Conservation (phyloP, 148 eudicot genomes). For the Chenopodium album region DNA sequence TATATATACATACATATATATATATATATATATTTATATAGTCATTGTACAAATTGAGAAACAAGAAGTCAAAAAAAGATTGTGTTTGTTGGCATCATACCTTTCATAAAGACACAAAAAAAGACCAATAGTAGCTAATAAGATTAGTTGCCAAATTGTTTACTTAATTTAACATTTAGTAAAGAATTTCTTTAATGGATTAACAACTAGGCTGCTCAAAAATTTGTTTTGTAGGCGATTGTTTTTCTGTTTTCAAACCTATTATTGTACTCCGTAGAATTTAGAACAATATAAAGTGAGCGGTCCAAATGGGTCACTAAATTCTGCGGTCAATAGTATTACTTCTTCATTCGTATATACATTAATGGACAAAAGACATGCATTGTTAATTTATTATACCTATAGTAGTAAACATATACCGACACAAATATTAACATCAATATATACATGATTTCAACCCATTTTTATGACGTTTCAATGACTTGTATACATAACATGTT, state of each 20-base stretch:
- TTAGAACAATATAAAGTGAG: background rate
- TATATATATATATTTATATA: too few species aligned
- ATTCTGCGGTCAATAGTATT: conserved; percentile 3
- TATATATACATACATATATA: too few species aligned
- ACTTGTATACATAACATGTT: too few species aligned
- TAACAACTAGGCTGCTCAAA: background rate
- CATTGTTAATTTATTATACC: background rate
- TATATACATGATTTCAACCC: too few species aligned
- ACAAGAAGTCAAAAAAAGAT: conserved; percentile 1
- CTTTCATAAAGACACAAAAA: background rate
- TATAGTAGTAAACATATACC: background rate
- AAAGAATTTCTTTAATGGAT: background rate
- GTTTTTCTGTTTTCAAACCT: background rate
- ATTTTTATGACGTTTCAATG: background rate
- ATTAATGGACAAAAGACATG: conserved; percentile 15
- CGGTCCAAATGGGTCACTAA: background rate
- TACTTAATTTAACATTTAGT: background rate
- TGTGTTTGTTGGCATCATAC: background rate
- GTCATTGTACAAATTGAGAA: background rate
- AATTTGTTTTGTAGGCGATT: background rate
- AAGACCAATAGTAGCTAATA: background rate
- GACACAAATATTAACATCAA: background rate
- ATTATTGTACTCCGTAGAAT: background rate
- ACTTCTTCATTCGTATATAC: conserved; percentile 2
- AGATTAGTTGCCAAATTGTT: background rate